phyloP scores from a whole-genome alignment of 768 basidiomycete genomes.

The Suillus subaureus region DNA sequence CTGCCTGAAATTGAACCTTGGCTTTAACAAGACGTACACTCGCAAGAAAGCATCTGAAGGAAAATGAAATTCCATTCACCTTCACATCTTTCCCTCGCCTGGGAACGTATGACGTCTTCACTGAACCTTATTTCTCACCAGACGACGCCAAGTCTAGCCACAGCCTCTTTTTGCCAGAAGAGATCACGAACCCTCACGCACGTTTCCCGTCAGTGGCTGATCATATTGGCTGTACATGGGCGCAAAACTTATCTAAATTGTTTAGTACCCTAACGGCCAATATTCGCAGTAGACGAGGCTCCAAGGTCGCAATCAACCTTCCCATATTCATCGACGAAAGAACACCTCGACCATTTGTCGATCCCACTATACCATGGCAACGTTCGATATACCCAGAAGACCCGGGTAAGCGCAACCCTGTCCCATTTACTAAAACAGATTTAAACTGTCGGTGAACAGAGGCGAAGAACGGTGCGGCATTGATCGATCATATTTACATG shows the following conservation, averaged over 20 bases:
- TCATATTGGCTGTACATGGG: constrained; percentile 11
- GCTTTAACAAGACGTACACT: constrained; percentile 65
- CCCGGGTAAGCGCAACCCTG: constrained; percentile 51
- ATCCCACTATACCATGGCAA: constrained; percentile 90
- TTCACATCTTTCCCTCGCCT: constrained; percentile 95
- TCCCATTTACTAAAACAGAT: constrained; percentile 12
- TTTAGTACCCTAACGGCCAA: constrained; percentile 94
- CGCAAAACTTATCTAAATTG: constrained; percentile 19
- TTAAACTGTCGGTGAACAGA: constrained; percentile 44
- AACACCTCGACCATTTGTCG: constrained; percentile 88
- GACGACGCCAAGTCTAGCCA: constrained; percentile 81
- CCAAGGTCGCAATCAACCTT: constrained; percentile 94
- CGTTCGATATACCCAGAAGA: constrained; percentile 85
- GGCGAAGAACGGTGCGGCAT: constrained; percentile 87
- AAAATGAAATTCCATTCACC: constrained; percentile 88
- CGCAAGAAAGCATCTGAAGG: constrained; percentile 78
- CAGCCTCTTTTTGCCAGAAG: constrained; percentile 91
- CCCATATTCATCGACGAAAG: constrained; percentile 88
- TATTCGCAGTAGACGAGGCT: constrained; percentile 86
- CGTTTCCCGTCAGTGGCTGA: constrained; percentile 86
- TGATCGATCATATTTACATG: constrained; percentile 91
- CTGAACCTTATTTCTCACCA: constrained; percentile 86
- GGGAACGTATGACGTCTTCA: constrained; percentile 87
- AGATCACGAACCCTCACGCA: constrained; percentile 96
- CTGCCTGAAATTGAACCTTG: constrained; percentile 10